These are phyloP conservation scores for Inonotus hispidus DNA, from an alignment of 1,284 basidiomycete species.

Conservation along the genomic window DNA sequence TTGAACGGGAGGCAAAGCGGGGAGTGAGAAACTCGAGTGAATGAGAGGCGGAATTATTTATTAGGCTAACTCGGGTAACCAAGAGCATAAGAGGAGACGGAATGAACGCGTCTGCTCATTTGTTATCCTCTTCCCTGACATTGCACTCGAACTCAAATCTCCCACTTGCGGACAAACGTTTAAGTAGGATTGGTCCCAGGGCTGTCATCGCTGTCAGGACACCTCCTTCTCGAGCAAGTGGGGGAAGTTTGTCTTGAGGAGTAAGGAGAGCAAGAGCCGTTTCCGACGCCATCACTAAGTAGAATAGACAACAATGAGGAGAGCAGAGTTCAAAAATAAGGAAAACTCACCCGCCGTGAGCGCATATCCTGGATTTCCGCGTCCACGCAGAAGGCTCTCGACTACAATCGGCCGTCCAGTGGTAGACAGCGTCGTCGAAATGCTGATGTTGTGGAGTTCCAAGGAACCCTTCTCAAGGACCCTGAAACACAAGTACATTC, in stretches of 20 bases:
- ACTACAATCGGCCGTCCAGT: constrained; percentile 45
- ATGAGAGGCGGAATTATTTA: too few relatives aligned
- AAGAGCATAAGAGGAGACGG: neutral
- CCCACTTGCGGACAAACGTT: constrained; percentile 53
- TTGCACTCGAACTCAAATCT: constrained; percentile 33
- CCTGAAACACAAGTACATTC: constrained; percentile 30
- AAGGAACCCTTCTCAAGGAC: constrained; percentile 52
- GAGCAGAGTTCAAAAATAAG: neutral
- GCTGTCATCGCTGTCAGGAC: constrained; percentile 75
- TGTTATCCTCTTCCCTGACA: neutral
- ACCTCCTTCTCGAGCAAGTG: constrained; percentile 59
- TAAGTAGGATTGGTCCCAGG: constrained; percentile 66
- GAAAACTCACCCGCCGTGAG: constrained; percentile 53
- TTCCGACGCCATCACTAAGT: constrained; percentile 71
- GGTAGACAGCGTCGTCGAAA: constrained; percentile 34
- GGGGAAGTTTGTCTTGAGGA: constrained; percentile 44
- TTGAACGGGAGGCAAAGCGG: too few relatives aligned
- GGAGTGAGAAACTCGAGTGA: too few relatives aligned
- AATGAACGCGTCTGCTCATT: neutral
- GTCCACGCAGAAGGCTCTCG: constrained; percentile 52
- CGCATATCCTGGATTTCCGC: constrained; percentile 80
- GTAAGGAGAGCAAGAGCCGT: constrained; percentile 60
- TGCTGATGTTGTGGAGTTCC: constrained; percentile 52
- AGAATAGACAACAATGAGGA: neutral
- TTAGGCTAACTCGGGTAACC: too few relatives aligned